Evolutionary conservation across 2,329 filamentous ascomycete genomes (phyloP).

Genomic region (Xylariaceae sp.): DNA sequence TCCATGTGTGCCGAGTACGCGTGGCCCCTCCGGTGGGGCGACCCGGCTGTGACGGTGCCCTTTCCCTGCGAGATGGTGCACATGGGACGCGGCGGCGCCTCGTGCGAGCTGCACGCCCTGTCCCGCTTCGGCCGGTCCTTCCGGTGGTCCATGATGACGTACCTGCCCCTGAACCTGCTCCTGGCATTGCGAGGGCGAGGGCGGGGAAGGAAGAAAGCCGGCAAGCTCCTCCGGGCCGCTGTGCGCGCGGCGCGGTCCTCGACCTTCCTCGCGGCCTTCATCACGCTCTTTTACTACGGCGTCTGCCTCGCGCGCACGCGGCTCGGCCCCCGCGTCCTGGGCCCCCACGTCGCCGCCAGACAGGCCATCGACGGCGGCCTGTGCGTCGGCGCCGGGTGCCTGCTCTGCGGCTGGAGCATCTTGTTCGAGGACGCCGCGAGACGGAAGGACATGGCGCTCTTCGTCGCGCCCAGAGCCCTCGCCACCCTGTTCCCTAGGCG

Average conservation of each 20-base stretch:
- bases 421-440: conserved; percentile 62
- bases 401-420: conserved; percentile 77
- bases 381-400: conserved; percentile 66
- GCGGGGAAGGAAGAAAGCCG: conserved; percentile 43
- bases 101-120: conserved; percentile 68
- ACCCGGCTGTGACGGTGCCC: conserved; percentile 63
- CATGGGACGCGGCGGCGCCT: conserved; percentile 68
- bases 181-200: too few species aligned
- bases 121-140: conserved; percentile 64
- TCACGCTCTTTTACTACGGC: conserved; percentile 77
- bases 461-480: conserved; percentile 73
- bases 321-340: conserved; percentile 63
- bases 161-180: conserved; percentile 68
- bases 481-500: conserved; percentile 68
- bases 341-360: conserved; percentile 41
- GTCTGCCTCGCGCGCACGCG: conserved; percentile 73
- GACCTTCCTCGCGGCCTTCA: conserved; percentile 71
- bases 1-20: conserved; percentile 67
- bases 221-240: conserved; percentile 45
- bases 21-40: conserved; percentile 65
- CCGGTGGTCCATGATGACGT: conserved; percentile 68
- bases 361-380: conserved; percentile 56
- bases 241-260: conserved; percentile 64
- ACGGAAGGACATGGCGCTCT: conserved; percentile 70
- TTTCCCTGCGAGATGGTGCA: conserved; percentile 82